Evolutionary conservation across 2,329 filamentous ascomycete species (phyloP).

Genomic region (Fusarium chaquense): DNA sequence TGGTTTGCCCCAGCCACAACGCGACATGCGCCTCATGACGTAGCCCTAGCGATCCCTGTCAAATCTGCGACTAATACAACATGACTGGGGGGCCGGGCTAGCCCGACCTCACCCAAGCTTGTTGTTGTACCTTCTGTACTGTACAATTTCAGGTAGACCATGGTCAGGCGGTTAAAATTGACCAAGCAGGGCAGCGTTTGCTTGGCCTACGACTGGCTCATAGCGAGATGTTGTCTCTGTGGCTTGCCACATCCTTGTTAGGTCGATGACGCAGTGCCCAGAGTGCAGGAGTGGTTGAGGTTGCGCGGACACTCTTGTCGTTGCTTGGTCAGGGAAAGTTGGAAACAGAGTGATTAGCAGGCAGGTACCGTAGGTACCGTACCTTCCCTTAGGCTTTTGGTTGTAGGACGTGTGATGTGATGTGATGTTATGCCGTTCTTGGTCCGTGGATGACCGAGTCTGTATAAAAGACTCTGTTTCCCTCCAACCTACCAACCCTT

Average conservation of each 20-base stretch:
- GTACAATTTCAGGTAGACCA: neutral
- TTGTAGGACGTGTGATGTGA: constrained; percentile 17
- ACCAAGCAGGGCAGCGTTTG: constrained; percentile 40
- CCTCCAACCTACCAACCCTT: constrained; percentile 21
- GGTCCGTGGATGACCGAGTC: constrained; percentile 17
- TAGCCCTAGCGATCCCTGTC: constrained; percentile 17
- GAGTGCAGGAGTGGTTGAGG: constrained; percentile 38
- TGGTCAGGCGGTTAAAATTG: constrained; percentile 28
- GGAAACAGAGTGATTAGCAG: constrained; percentile 37
- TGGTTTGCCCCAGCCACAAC: constrained; percentile 28
- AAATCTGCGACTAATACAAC: constrained; percentile 1
- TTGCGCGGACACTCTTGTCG: constrained; percentile 23
- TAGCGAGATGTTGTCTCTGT: constrained; percentile 30
- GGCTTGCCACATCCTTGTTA: constrained; percentile 36
- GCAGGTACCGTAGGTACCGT: neutral
- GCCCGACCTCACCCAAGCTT: constrained; percentile 16
- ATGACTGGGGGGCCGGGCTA: neutral
- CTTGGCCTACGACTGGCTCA: constrained; percentile 32
- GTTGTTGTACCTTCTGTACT: neutral
- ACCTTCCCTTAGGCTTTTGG: neutral
- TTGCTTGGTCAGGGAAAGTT: constrained; percentile 41
- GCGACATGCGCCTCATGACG: constrained; percentile 40
- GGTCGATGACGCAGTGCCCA: constrained; percentile 54
- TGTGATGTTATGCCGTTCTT: constrained; percentile 35
- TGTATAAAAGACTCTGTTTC: constrained; percentile 45